Percentiles rank a stretch among this genome's conserved stretches.
Conservation (phyloP, 116 monocot species). For the Phalaenopsis hybrid region DNA sequence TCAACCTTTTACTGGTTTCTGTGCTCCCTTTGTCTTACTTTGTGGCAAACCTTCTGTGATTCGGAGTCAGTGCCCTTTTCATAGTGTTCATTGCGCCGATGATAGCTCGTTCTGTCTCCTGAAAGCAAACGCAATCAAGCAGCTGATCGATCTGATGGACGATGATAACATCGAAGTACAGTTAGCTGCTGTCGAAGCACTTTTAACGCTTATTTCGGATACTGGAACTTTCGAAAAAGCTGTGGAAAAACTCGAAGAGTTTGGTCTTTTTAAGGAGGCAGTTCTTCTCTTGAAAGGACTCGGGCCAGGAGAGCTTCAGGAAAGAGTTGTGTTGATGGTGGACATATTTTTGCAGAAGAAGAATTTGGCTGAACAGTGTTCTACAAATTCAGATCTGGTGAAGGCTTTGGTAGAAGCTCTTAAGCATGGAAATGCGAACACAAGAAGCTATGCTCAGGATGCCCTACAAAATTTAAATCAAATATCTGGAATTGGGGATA, state of each 20-base stretch:
- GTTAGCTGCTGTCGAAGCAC: conserved; percentile 44
- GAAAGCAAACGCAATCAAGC: conserved; percentile 32
- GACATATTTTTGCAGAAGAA: conserved; percentile 33
- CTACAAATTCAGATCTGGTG: conserved; percentile 29
- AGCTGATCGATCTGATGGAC: conserved; percentile 33
- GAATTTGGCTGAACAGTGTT: conserved; percentile 19
- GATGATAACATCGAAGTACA: conserved; percentile 35
- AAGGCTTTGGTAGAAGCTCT: conserved; percentile 43
- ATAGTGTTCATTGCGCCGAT: conserved; percentile 22
- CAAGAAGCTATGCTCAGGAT: conserved; percentile 36
- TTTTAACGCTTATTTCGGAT: conserved; percentile 31
- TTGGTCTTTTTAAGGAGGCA: conserved; percentile 29
- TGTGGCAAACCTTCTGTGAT: conserved; percentile 20
- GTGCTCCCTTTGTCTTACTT: conserved; percentile 18
- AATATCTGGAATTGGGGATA: conserved; percentile 45
- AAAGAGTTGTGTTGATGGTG: conserved; percentile 27
- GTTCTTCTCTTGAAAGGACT: conserved; percentile 24
- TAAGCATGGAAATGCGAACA: conserved; percentile 28
- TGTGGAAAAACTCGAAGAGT: conserved; percentile 15
- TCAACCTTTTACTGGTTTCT: conserved; percentile 30
- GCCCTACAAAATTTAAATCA: conserved; percentile 37
- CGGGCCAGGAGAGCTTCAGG: conserved; percentile 41
- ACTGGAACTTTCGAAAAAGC: conserved; percentile 17
- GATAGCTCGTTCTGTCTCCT: conserved; percentile 39
- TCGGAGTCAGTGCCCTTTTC: conserved; percentile 25